Conservation (phyloP, 495 filamentous ascomycete species). For the Hypoxylon fragiforme region DNA sequence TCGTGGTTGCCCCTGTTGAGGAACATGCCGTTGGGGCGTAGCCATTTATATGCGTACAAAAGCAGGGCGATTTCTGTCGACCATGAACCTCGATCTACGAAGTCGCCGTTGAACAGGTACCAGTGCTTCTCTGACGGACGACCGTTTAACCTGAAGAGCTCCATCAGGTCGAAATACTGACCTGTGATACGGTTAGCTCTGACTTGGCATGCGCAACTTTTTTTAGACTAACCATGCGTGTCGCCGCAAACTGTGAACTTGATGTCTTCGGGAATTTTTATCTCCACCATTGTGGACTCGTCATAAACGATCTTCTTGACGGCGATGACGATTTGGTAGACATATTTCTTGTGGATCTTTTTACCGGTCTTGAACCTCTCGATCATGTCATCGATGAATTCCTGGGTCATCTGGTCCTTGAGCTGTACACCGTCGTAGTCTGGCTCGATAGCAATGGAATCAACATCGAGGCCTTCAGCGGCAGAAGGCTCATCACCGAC, state of each 20-base stretch:
- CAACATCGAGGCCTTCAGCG: constrained; percentile 85
- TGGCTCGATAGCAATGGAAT: constrained; percentile 77
- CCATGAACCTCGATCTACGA: constrained; percentile 97
- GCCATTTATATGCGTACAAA: constrained; percentile 95
- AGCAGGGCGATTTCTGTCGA: constrained; percentile 93
- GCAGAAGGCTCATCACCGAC: constrained; percentile 88
- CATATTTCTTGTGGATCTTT: constrained; percentile 94
- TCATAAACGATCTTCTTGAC: constrained; percentile 87
- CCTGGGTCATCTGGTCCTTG: constrained; percentile 84
- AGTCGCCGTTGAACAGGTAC: constrained; percentile 99
- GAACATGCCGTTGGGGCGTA: constrained; percentile 86
- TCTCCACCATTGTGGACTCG: constrained; percentile 97
- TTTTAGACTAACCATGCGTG: constrained; percentile 74
- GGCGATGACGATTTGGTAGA: constrained; percentile 89
- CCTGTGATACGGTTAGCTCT: constrained; percentile 52
- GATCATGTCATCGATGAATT: constrained; percentile 97
- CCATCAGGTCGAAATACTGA: constrained; percentile 97
- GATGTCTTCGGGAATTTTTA: constrained; percentile 74
- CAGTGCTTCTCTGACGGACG: constrained; percentile 78
- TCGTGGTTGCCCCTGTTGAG: constrained; percentile 99
- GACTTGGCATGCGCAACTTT: background rate
- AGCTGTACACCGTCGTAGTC: constrained; percentile 83
- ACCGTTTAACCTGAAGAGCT: constrained; percentile 93
- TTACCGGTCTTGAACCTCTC: constrained; percentile 94
- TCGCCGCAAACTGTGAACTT: constrained; percentile 95